Percentiles rank a stretch among this genome's conserved stretches.
Conservation (phyloP, 164 flowering plant species). For the Macadamia tetraphylla region DNA sequence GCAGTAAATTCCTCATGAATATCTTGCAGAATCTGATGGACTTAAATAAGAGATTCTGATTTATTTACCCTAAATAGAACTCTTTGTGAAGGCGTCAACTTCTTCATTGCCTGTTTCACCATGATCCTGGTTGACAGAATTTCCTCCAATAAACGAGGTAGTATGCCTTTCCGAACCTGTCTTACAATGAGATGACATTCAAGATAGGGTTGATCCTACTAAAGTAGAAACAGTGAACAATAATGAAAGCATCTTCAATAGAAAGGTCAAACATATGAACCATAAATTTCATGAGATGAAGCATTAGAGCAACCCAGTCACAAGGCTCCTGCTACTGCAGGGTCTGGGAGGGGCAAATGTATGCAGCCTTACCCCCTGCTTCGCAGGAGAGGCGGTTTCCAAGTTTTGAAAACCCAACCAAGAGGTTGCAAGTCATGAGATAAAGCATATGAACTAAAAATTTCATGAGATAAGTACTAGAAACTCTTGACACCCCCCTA, state of each 20-base stretch:
- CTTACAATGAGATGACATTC: background rate
- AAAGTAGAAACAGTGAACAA: background rate
- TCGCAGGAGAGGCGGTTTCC: too few relatives aligned
- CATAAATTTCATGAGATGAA: too few relatives aligned
- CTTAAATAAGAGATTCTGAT: background rate
- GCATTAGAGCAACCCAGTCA: too few relatives aligned
- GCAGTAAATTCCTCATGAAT: background rate
- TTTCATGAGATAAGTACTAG: too few relatives aligned
- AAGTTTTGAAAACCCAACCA: too few relatives aligned
- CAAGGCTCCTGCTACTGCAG: too few relatives aligned
- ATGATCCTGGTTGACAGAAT: constrained; percentile 86
- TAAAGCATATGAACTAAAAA: too few relatives aligned
- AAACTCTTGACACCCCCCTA: too few relatives aligned
- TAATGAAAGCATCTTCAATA: background rate
- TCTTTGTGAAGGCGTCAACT: constrained; percentile 56
- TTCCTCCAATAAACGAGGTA: constrained; percentile 93
- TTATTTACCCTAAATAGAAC: constrained; percentile 63
- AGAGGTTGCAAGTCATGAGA: background rate
- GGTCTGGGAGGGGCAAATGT: too few relatives aligned
- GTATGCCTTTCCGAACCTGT: constrained; percentile 78
- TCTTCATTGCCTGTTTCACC: constrained; percentile 94
- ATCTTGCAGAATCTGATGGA: background rate
- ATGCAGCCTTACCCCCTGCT: too few relatives aligned
- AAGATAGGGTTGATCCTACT: background rate
- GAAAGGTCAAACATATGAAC: background rate